These are phyloP conservation scores for Dactylellina haptotyla DNA, from an alignment of 2,329 filamentous ascomycete species.

Conservation along the genomic window DNA sequence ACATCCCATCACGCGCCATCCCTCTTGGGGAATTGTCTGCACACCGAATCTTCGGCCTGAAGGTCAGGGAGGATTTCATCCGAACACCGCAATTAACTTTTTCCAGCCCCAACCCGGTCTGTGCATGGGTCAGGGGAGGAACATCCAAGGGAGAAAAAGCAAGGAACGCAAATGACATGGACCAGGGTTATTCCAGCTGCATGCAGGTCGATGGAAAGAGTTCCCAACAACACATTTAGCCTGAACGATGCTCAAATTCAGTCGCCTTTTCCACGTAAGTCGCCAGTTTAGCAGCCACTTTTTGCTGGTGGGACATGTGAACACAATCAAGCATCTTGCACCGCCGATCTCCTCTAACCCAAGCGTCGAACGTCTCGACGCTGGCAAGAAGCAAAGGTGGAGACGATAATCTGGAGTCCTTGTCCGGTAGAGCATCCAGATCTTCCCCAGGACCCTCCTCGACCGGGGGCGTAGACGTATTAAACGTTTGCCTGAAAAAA, in stretches of 20 bases:
- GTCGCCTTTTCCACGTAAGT: neutral
- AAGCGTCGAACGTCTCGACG: slow-evolving; percentile 23
- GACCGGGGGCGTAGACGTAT: neutral
- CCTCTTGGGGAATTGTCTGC: slow-evolving; percentile 24
- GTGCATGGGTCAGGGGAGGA: slow-evolving; percentile 29
- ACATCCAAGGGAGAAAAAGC: slow-evolving; percentile 13
- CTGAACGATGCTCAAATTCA: slow-evolving; percentile 32
- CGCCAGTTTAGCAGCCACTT: slow-evolving; percentile 6
- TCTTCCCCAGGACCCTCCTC: slow-evolving; percentile 23
- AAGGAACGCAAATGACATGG: slow-evolving; percentile 6
- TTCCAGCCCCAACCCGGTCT: slow-evolving; percentile 50
- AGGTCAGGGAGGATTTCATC: slow-evolving; percentile 38
- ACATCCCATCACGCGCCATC: slow-evolving; percentile 42
- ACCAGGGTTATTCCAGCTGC: slow-evolving; percentile 38
- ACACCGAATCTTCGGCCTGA: slow-evolving; percentile 6
- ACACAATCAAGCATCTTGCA: slow-evolving; percentile 35
- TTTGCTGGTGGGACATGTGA: slow-evolving; percentile 51
- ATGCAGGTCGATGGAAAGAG: slow-evolving; percentile 30
- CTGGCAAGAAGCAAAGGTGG: slow-evolving; percentile 36
- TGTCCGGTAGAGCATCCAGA: slow-evolving; percentile 28
- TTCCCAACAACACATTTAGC: slow-evolving; percentile 49
- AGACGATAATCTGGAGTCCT: slow-evolving; percentile 29
- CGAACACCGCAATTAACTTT: slow-evolving; percentile 54
- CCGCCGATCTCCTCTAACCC: slow-evolving; percentile 29
- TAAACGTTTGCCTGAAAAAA: slow-evolving; percentile 19